Evolutionary conservation across 805 yeast species (phyloP), one percentile per base, ranked within the genome.

Genomic region (Wickerhamiella musiphila): DNA sequence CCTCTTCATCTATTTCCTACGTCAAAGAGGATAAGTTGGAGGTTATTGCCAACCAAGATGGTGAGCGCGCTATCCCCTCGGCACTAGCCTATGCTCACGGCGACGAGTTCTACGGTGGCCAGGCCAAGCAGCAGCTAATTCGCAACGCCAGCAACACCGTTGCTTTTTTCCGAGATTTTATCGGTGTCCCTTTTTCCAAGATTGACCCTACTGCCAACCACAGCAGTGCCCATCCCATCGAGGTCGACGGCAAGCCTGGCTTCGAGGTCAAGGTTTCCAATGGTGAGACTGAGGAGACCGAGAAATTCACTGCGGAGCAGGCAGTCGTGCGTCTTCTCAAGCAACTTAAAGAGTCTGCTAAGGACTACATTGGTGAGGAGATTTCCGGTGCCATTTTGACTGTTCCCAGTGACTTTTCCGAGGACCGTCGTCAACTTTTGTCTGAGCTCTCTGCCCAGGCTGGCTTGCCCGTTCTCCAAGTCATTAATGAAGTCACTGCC

Each of bases 31-130:
- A 94, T 40, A 78, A 77, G 55, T 90, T 82, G 42, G 95, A 90
- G 53, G 93, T 90, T 44, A 86, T 90, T 56, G 98, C 98, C 45
- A 86, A 90, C 71, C 94, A 92, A 45, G 98, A 90, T 53, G 98
- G 98, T 57, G 96, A 90, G 61, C 81, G 96, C 63, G 69, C 86
- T 38, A 90, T 90, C 53, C 93, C 96, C 40, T 78, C 96, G 18
- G 78, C 78, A 37, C 66, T 90, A 39, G 73, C 95, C 13, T 90
- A 84, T 55, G 83, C 83, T 37, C 94, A 92, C 39, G 76, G 68
- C 35, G 96, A 90, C 54, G 96, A 90, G 63, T 90, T 81, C 61
- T 95, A 90, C 53, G 98, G 98, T 39, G 77, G 82, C 37, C 96
- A 90, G 63, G 98, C 96, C 37, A 61, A 74, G 47, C 84, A 83